Conservation (phyloP, 140 eudicot species). For the Cichorium intybus region DNA sequence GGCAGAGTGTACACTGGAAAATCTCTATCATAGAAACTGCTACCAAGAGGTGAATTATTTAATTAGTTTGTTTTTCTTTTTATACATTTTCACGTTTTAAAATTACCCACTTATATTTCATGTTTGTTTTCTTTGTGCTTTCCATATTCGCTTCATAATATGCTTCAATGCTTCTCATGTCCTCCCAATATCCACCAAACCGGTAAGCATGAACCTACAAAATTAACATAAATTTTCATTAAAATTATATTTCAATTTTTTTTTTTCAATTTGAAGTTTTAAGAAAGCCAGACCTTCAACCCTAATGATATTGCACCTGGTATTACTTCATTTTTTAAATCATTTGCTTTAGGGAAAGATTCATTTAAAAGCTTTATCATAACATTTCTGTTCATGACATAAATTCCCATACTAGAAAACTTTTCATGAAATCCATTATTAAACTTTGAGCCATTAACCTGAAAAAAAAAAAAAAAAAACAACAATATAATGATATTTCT, state of each 20-base stretch:
- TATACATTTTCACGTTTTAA: slow-evolving; percentile 1
- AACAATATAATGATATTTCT: too few relatives aligned
- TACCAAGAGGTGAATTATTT: slow-evolving; percentile 25
- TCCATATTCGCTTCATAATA: slow-evolving; percentile 85
- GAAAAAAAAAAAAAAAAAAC: slow-evolving; percentile 30
- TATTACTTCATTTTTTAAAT: slow-evolving; percentile 69
- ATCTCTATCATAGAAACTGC: slow-evolving; percentile 79
- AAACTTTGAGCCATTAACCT: slow-evolving; percentile 36
- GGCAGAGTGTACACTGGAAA: slow-evolving; percentile 83
- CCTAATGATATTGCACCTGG: slow-evolving; percentile 87
- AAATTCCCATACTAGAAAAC: slow-evolving; percentile 81
- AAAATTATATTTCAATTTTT: neutral
- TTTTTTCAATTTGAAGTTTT: neutral
- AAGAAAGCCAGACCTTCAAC: slow-evolving; percentile 60
- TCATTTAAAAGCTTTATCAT: slow-evolving; percentile 66
- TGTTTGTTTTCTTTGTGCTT: slow-evolving; percentile 55
- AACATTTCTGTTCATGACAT: slow-evolving; percentile 63
- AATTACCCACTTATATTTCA: slow-evolving; percentile 65
- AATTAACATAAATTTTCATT: slow-evolving; percentile 11
- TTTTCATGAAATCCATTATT: slow-evolving; percentile 8
- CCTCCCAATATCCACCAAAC: slow-evolving; percentile 88
- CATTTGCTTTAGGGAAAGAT: slow-evolving; percentile 63
- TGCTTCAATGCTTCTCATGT: slow-evolving; percentile 81
- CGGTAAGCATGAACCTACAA: slow-evolving; percentile 61
- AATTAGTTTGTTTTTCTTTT: slow-evolving; percentile 22